phyloP scores from a whole-genome alignment of 2,329 filamentous ascomycete genomes.

The Cladosporium velox region DNA sequence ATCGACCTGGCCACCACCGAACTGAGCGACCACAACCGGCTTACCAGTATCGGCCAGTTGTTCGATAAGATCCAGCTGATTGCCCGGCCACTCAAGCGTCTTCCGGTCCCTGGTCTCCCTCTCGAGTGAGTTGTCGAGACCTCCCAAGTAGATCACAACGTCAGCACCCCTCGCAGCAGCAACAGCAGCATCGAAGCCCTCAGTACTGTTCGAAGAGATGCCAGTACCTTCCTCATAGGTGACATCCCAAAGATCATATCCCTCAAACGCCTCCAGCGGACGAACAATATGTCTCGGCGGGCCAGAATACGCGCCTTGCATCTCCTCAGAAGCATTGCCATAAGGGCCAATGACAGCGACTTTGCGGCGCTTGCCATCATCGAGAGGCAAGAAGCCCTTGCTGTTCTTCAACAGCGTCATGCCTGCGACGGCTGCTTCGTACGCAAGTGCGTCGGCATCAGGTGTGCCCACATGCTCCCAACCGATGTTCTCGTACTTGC shows the following conservation, averaged over 20 bases:
- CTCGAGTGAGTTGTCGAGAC: constrained; percentile 44
- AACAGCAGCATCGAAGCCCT: constrained; percentile 25
- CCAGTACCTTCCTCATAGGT: constrained; percentile 25
- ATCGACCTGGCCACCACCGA: constrained; percentile 48
- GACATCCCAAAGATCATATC: constrained; percentile 18
- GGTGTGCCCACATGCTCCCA: constrained; percentile 58
- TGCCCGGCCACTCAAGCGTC: constrained; percentile 46
- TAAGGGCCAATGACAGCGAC: constrained; percentile 59
- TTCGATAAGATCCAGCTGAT: constrained; percentile 44
- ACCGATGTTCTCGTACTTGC: constrained; percentile 51
- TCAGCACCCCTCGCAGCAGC: constrained; percentile 26
- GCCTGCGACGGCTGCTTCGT: constrained; percentile 46
- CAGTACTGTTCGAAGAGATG: constrained; percentile 24
- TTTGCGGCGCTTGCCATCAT: constrained; percentile 28
- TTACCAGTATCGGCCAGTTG: constrained; percentile 42
- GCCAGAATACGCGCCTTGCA: constrained; percentile 49
- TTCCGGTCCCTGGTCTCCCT: constrained; percentile 45
- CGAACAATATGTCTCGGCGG: constrained; percentile 26
- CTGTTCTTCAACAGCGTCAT: constrained; percentile 55
- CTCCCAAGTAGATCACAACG: constrained; percentile 30
- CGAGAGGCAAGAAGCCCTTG: constrained; percentile 42
- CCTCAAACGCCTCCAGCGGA: constrained; percentile 26
- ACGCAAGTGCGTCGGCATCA: constrained; percentile 51
- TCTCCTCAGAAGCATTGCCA: constrained; percentile 55
- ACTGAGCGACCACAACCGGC: constrained; percentile 41